A percentile compares a stretch with the other conserved stretches of the same genome.
phyloP scores from a whole-genome alignment of 306 rosid genomes.

The Corylus heterophylla region DNA sequence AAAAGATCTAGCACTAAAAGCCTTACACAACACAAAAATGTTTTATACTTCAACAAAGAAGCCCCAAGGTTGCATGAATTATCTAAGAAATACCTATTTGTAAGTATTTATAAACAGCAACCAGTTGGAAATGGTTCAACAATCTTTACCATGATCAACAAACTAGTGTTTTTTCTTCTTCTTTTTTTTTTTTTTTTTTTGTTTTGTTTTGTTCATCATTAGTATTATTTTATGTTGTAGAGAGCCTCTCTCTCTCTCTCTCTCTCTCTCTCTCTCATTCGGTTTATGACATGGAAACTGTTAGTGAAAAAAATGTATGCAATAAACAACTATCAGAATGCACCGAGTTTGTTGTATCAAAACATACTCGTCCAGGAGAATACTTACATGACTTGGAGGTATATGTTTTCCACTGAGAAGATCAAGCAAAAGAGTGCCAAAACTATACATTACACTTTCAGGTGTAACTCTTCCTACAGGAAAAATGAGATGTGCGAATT shows the following conservation, averaged over 20 bases:
- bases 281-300: neutral
- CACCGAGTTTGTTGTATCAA: neutral
- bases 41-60: neutral
- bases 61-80: neutral
- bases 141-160: neutral
- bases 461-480: constrained; percentile 84
- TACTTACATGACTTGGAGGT: constrained; percentile 98
- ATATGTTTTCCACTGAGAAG: constrained; percentile 97
- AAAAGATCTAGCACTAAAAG: neutral
- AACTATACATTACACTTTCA: constrained; percentile 90
- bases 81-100: neutral
- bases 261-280: neutral
- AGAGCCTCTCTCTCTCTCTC: neutral
- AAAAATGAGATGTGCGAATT: constrained; percentile 17
- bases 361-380: constrained; percentile 22
- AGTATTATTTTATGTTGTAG: neutral
- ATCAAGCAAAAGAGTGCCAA: constrained; percentile 95
- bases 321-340: neutral
- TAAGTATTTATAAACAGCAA: neutral
- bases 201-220: neutral
- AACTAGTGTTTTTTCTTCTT: neutral
- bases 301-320: neutral
- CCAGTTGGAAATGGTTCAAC: neutral
- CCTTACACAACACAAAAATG: neutral
- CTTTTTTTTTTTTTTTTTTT: neutral